These are phyloP conservation scores for Syzygium oleosum DNA, from an alignment of 345 rosid species.

Conservation along the genomic window DNA sequence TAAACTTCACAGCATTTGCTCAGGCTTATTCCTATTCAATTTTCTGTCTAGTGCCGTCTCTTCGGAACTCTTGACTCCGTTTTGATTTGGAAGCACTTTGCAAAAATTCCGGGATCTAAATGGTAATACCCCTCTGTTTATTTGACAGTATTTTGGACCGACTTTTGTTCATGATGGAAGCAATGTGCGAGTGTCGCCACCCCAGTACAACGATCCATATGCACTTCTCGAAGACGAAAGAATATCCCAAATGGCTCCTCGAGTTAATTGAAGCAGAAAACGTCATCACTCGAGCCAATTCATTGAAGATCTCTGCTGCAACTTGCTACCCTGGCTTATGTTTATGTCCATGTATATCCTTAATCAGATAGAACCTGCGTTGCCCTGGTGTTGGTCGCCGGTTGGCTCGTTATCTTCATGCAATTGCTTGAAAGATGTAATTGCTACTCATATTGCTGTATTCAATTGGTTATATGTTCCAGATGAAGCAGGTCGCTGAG, in stretches of 20 bases:
- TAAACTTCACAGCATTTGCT: not conserved
- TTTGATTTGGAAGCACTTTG: not conserved
- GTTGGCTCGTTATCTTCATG: not conserved
- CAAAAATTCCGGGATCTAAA: not conserved
- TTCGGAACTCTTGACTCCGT: not conserved
- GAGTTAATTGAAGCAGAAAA: conserved; percentile 22
- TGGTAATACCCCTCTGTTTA: not conserved
- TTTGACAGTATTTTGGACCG: conserved; percentile 64
- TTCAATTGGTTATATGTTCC: not conserved
- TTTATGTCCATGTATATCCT: not conserved
- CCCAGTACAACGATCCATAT: conserved; percentile 60
- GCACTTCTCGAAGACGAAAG: conserved; percentile 75
- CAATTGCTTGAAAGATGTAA: not conserved
- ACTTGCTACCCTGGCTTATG: not conserved
- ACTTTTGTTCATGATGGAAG: conserved; percentile 63
- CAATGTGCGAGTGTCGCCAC: conserved; percentile 28
- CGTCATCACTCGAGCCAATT: not conserved
- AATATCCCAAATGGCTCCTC: conserved; percentile 54
- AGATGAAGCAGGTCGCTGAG: not conserved
- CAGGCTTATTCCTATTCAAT: not conserved
- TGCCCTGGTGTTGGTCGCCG: not conserved
- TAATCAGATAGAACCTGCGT: not conserved
- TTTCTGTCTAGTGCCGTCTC: not conserved
- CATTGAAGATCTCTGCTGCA: not conserved
- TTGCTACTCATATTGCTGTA: not conserved